phyloP scores from a whole-genome alignment of 805 yeast species.

The Candida quercuum region DNA sequence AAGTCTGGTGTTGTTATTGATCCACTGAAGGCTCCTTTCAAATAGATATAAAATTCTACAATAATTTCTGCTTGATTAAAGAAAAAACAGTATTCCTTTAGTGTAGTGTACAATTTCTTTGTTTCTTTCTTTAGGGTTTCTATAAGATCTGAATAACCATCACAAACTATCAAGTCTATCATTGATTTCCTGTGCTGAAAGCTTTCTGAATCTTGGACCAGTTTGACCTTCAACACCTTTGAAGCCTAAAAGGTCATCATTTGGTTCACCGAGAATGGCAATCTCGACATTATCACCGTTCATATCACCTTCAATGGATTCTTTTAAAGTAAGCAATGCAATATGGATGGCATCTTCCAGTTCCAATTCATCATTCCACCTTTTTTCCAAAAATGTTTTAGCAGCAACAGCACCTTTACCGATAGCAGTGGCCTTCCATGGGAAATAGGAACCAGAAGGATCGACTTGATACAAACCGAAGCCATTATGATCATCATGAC shows the following conservation, averaged over 20 bases:
- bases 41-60: too few relatives aligned
- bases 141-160: too few relatives aligned
- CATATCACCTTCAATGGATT: constrained; percentile 96
- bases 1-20: constrained; percentile 88
- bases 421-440: constrained; percentile 99
- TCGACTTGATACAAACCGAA: constrained; percentile 93
- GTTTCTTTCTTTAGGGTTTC: too few relatives aligned
- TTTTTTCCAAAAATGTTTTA: constrained; percentile 92
- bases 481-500: constrained; percentile 72
- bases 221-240: constrained; percentile 68
- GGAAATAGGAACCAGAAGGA: constrained; percentile 96
- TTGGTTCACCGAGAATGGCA: constrained; percentile 77
- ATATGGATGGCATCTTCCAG: constrained; percentile 97
- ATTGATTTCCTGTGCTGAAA: constrained; percentile 86
- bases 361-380: constrained; percentile 97
- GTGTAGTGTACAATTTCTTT: too few relatives aligned
- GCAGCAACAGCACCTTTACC: constrained; percentile 97
- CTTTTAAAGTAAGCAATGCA: constrained; percentile 89
- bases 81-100: too few relatives aligned
- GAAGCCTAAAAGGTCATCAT: constrained; percentile 77
- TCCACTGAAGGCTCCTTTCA: constrained; percentile 85
- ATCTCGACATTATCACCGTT: constrained; percentile 95
- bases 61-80: too few relatives aligned
- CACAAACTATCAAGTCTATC: constrained; percentile 91
- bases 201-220: constrained; percentile 88